Conservation (phyloP, 345 rosid genomes). For the Salix arbutifolia region DNA sequence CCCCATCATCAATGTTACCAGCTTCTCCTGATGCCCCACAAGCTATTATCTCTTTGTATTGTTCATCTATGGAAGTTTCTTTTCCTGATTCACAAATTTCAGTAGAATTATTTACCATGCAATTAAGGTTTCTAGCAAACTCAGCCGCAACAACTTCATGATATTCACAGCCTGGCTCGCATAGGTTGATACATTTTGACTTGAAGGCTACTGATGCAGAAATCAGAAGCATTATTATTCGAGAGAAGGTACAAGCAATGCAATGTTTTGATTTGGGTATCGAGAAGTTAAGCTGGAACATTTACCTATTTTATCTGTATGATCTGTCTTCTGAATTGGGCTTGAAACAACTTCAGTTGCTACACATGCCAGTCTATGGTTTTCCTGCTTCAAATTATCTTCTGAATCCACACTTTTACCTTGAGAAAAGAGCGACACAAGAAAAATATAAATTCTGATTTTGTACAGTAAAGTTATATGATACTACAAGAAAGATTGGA, state of each 20-base stretch:
- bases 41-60: slow-evolving; percentile 17
- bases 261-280: slow-evolving; percentile 7
- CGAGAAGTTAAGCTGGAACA: background rate
- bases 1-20: slow-evolving; percentile 27
- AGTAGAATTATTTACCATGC: slow-evolving; percentile 12
- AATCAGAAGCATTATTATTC: slow-evolving; percentile 23
- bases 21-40: slow-evolving; percentile 28
- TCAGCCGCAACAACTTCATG: slow-evolving; percentile 26
- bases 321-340: slow-evolving; percentile 21
- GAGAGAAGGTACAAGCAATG: slow-evolving; percentile 6
- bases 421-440: slow-evolving; percentile 19
- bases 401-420: slow-evolving; percentile 32
- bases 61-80: slow-evolving; percentile 21
- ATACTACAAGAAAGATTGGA: slow-evolving; percentile 9
- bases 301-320: slow-evolving; percentile 37
- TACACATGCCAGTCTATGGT: slow-evolving; percentile 20
- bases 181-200: slow-evolving; percentile 20
- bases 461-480: background rate
- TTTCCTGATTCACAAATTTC: slow-evolving; percentile 19
- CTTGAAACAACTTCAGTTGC: slow-evolving; percentile 27
- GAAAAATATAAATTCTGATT: background rate
- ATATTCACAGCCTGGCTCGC: slow-evolving; percentile 17
- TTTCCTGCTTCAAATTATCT: slow-evolving; percentile 30
- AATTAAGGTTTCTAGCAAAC: slow-evolving; percentile 9
- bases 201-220: slow-evolving; percentile 30